These are phyloP conservation scores for Hymenoscyphus infarciens DNA, from an alignment of 2,329 filamentous ascomycete genomes.

Conservation along the genomic window DNA sequence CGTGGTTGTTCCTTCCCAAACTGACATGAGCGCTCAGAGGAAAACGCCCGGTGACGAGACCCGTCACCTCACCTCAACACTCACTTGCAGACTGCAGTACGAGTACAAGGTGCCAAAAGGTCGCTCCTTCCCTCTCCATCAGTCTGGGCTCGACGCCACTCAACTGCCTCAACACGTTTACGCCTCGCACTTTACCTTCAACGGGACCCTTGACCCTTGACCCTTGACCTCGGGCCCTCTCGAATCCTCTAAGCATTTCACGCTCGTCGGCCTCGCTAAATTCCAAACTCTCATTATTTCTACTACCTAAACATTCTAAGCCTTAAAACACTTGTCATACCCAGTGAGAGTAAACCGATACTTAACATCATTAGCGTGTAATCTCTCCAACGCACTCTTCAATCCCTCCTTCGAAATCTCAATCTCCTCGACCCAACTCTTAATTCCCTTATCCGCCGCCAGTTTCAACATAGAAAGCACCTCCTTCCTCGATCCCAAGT, in stretches of 20 bases:
- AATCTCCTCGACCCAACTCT: constrained; percentile 70
- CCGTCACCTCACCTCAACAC: no score
- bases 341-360: constrained; percentile 70
- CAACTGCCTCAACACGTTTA: no score
- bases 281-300: background rate
- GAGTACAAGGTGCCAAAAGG: background rate
- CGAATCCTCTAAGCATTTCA: background rate
- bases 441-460: constrained; percentile 64
- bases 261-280: background rate
- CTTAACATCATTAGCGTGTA: constrained; percentile 67
- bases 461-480: constrained; percentile 69
- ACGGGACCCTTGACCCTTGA: no score
- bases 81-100: no score
- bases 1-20: no score
- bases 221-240: no score
- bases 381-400: constrained; percentile 64
- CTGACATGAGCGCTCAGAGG: no score
- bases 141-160: background rate
- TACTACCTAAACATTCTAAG: background rate
- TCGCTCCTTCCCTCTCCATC: background rate
- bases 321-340: constrained; percentile 61
- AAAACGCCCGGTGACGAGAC: no score
- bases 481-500: constrained; percentile 68
- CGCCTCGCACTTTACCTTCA: no score
- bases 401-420: constrained; percentile 67